Evolutionary conservation across 768 basidiomycete genomes (phyloP).

Genomic region (Leccinum longicurvipes): DNA sequence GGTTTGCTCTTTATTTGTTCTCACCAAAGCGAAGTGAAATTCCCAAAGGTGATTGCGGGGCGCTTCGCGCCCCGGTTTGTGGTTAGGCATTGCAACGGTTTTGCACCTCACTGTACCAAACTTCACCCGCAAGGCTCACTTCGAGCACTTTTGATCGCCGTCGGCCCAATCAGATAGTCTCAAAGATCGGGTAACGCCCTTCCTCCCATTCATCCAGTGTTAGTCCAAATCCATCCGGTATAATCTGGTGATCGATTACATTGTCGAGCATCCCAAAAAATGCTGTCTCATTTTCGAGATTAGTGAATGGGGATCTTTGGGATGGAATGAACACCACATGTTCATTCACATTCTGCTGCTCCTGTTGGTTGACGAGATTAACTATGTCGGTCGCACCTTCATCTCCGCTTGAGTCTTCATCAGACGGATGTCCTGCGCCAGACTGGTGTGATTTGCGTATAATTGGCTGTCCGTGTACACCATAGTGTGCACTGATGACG

Average conservation of each 20-base stretch:
- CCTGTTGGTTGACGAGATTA: neutral
- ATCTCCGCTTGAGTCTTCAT: conserved; percentile 1
- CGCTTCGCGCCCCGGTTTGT: no score
- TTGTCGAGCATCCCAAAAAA: conserved; percentile 2
- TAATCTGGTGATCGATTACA: neutral
- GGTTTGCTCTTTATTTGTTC: no score
- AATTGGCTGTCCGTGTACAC: neutral
- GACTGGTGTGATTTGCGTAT: neutral
- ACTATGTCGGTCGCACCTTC: neutral
- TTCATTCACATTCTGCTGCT: neutral
- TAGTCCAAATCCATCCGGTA: conserved; percentile 13
- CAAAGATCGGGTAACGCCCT: conserved; percentile 5
- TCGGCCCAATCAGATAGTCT: conserved; percentile 5
- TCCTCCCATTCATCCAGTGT: conserved; percentile 17
- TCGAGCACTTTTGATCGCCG: conserved; percentile 1
- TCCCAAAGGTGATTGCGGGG: no score
- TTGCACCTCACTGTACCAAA: no score
- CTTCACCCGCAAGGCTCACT: neutral
- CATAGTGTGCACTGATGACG: neutral
- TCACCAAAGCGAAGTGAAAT: no score
- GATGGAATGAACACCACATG: conserved; percentile 1
- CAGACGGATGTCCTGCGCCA: neutral
- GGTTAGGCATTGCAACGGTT: no score
- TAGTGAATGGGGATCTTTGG: conserved; percentile 6
- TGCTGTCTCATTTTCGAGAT: neutral